These are phyloP conservation scores for Knoxdaviesia capensis DNA, from an alignment of 2,329 filamentous ascomycete genomes.

Conservation along the genomic window DNA sequence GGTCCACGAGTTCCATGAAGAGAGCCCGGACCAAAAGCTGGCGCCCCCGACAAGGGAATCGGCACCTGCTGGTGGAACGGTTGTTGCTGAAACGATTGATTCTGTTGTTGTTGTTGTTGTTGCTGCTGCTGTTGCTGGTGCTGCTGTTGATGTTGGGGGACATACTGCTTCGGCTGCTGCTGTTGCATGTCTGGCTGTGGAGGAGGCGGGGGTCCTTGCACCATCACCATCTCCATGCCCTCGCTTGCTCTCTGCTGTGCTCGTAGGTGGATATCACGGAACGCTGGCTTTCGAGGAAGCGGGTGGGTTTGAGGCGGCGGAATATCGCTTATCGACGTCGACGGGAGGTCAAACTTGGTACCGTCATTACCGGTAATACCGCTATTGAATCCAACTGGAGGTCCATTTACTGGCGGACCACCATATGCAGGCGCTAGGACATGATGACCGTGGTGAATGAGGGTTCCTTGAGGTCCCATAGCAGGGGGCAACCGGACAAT, in stretches of 20 bases:
- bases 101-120: constrained; percentile 56
- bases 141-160: constrained; percentile 38
- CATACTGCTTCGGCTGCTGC: no score
- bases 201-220: no score
- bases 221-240: no score
- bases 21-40: no score
- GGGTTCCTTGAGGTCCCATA: neutral
- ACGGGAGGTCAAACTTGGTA: no score
- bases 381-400: no score
- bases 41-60: constrained; percentile 29
- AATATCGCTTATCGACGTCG: constrained; percentile 27
- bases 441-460: neutral
- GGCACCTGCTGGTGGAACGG: constrained; percentile 95
- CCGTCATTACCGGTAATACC: no score
- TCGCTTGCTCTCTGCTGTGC: no score
- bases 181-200: no score
- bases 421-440: constrained; percentile 6
- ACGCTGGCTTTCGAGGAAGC: constrained; percentile 35
- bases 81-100: constrained; percentile 35
- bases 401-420: no score
- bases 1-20: no score
- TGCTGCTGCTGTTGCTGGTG: constrained; percentile 28
- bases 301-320: constrained; percentile 37
- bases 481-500: constrained; percentile 68
- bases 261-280: constrained; percentile 30